Percentiles rank a stretch among this genome's conserved stretches.
These are phyloP conservation scores for Bryoglossum gracile DNA, from an alignment of 495 filamentous ascomycete genomes.

Conservation along the genomic window DNA sequence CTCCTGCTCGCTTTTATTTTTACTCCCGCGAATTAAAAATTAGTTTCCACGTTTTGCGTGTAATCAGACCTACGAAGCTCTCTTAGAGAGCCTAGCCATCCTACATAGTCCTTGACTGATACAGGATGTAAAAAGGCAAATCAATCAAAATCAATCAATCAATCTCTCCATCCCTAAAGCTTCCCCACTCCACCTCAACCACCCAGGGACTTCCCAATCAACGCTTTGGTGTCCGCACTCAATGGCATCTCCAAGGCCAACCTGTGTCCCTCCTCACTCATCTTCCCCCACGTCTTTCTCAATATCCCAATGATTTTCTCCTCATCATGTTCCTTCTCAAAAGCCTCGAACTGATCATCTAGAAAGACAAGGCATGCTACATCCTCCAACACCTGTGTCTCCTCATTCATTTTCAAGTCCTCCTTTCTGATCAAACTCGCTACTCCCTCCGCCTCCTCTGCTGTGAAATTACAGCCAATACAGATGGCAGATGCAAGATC, in stretches of 20 bases:
- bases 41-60: too few relatives aligned
- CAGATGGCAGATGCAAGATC: conserved; percentile 50
- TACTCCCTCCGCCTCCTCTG: conserved; percentile 36
- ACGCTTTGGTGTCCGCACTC: conserved; percentile 46
- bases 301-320: conserved; percentile 68
- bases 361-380: conserved; percentile 81
- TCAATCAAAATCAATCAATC: too few relatives aligned
- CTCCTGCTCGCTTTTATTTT: too few relatives aligned
- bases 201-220: conserved; percentile 58
- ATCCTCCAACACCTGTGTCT: conserved; percentile 55
- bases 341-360: conserved; percentile 75
- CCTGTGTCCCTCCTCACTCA: conserved; percentile 57
- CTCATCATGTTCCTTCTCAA: conserved; percentile 60
- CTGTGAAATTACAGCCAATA: conserved; percentile 39
- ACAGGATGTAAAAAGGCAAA: too few relatives aligned
- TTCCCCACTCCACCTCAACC: conserved; percentile 23
- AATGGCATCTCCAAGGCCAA: conserved; percentile 61
- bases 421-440: conserved; percentile 30
- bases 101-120: too few relatives aligned
- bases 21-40: too few relatives aligned
- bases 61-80: too few relatives aligned
- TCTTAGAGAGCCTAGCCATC: too few relatives aligned
- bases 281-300: conserved; percentile 80
- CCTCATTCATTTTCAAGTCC: conserved; percentile 40
- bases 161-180: background rate